Percentiles rank a stretch among this genome's conserved stretches.
Conservation (phyloP, 768 basidiomycete species). For the Russula foetens region DNA sequence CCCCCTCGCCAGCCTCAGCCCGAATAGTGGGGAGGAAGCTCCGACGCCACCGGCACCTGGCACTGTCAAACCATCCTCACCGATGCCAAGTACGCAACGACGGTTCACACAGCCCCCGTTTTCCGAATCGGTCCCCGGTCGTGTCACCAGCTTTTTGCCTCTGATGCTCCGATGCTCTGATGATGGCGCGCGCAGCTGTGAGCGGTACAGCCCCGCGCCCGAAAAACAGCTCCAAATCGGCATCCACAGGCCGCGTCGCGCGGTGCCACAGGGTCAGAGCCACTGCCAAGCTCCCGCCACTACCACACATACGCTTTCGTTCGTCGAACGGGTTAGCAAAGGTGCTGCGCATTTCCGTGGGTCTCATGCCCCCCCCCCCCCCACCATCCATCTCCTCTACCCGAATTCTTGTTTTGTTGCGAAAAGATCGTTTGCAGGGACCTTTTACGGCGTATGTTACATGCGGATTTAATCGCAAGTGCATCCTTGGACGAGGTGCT, state of each 20-base stretch:
- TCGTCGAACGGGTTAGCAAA: not conserved
- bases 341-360: not conserved
- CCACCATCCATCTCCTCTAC: no score
- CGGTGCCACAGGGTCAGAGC: no score
- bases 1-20: no score
- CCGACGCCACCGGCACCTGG: no score
- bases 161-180: not conserved
- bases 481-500: not conserved
- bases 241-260: not conserved
- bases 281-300: no score
- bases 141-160: no score
- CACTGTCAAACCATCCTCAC: not conserved
- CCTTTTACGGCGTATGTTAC: not conserved
- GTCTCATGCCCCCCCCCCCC: no score
- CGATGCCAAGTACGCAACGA: not conserved
- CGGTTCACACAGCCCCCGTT: no score
- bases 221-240: not conserved
- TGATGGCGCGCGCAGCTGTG: not conserved
- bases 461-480: not conserved
- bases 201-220: not conserved
- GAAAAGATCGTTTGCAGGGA: constrained; percentile 1
- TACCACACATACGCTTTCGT: not conserved
- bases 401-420: not conserved
- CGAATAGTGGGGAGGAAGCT: no score
- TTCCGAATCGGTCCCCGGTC: no score